Base-by-base conservation (phyloP, 768 basidiomycete genomes). In the Phylloporus scabripes region DNA sequence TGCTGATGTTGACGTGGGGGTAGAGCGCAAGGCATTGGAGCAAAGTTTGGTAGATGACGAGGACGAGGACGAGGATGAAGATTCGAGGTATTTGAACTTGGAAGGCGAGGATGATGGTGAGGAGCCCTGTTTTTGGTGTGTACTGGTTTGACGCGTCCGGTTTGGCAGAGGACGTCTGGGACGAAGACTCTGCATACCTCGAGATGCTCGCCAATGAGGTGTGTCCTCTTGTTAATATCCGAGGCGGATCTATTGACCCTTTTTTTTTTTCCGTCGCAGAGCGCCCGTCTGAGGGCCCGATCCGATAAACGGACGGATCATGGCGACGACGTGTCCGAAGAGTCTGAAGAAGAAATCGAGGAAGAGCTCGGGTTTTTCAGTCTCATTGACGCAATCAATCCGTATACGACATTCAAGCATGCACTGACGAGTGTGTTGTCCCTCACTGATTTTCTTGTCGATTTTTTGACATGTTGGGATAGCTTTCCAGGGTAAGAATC, bases 331-430 rank as follows among this genome's bases (percentile, higher is more conserved):
- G 57, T 45, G 4, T 68, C 74, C 0, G 73, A 73, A 0, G 73
- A 69, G 0, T 72, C 70, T 4, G 77, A 75, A 9, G 82, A 78
- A 14, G 79, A 75, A 1, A 82, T 91, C 46, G 80, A 82, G 43
- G 90, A 94, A 60, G 92, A 94, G 63, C 77, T 93, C 8, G 84
- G 87, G 6, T 92, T 85, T 66, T 80, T 92, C 64, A 92, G 87
- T 59, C 81, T 89, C 41, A 74, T 94, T 34, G 92, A 94, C 54
- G 76, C 68, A 46, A 81, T 91, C 46, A 78, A 93, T 60, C 82
- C 85, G 4, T 93, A 93, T 62, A 65, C 73, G 40, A 74, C 81
- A 0, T 94, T 94, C 76, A 85, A 89, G 65, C 77, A 78, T 51
- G 85, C 87, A 21, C 67, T 93, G 56, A 82, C 85, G 17, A 73